phyloP scores from a whole-genome alignment of 1,139 yeast genomes.

The Spencermartinsiella ligniputridi region DNA sequence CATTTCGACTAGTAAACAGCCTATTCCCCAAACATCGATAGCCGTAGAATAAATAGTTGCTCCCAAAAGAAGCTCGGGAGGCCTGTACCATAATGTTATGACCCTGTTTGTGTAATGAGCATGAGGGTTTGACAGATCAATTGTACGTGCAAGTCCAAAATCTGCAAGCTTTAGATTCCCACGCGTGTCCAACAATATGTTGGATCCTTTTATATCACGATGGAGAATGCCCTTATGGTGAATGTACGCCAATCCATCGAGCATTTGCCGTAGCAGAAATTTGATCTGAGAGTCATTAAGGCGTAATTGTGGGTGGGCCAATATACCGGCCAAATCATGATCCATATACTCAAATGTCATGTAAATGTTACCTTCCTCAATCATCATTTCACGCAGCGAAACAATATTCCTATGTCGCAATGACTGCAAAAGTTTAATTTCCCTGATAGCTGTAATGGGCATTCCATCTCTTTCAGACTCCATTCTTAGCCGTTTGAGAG shows the following conservation, averaged over 20 bases:
- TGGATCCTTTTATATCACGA: constrained; percentile 93
- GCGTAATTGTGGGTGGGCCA: constrained; percentile 67
- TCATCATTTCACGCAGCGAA: constrained; percentile 83
- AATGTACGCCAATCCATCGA: constrained; percentile 75
- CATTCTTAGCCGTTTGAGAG: constrained; percentile 75
- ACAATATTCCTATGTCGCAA: constrained; percentile 80
- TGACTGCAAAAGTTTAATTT: constrained; percentile 81
- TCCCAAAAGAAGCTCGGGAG: constrained; percentile 89
- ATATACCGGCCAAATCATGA: constrained; percentile 85
- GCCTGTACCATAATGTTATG: constrained; percentile 94
- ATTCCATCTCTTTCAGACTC: constrained; percentile 92
- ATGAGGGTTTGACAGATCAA: constrained; percentile 27
- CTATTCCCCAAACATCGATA: constrained; percentile 97
- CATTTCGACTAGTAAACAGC: constrained; percentile 81
- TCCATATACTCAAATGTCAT: constrained; percentile 95
- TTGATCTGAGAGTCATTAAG: constrained; percentile 69
- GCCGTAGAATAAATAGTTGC: constrained; percentile 86
- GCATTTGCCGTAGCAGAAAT: constrained; percentile 67
- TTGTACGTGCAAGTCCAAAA: constrained; percentile 80
- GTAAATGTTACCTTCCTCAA: constrained; percentile 67
- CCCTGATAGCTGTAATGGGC: constrained; percentile 93
- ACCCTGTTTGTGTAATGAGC: constrained; percentile 80
- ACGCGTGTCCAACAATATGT: constrained; percentile 64
- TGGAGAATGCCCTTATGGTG: constrained; percentile 80
- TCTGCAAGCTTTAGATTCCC: constrained; percentile 87